Evolutionary conservation across 495 filamentous ascomycete species (phyloP), one percentile per base, ranked within the genome.

Genomic region (Aspergillus biplanus): DNA sequence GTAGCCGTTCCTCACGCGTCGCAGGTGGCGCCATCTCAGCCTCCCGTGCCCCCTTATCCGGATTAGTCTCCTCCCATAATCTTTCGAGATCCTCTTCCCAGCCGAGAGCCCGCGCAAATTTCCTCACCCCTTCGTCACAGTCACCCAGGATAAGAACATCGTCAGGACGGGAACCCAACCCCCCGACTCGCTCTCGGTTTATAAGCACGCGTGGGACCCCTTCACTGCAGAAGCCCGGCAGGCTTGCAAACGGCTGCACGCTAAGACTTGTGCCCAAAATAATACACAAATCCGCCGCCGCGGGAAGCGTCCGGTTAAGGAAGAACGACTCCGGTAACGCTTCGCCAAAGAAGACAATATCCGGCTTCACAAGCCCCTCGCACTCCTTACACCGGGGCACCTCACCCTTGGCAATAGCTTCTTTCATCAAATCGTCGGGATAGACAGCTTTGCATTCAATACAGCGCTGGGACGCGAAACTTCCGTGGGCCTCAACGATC

Each of bases 311-410:
- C 21, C 78, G 76, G 62, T 87, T 90, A 4, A 74, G 65, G 67
- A 88, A 87, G 73, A 98, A 99, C 0, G 72, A 68, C 9, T 73
- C 72, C 0, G 95, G 96, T 33, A 99, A 77, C 31, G 86, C 79
- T 76, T 99, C 95, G 50, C 94, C 95, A 68, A 98, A 99, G 77
- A 99, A 99, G 4, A 96, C 92, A 75, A 99, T 98, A 68, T 97
- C 94, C 4, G 95, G 95, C 76, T 99, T 98, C 53, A 98, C 92
- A 6, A 96, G 73, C 0, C 93, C 94, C 21, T 85, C 79, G 71
- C 96, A 99, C 33, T 81, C 67, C 21, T 71, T 55, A 70, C 95
- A 97, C 62, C 79, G 75, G 9, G 95, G 91, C 1, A 96, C 87
- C 33, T 86, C 71, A 32, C 83, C 85, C 33, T 77, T 73, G 6